Conservation (phyloP, 2,329 filamentous ascomycete species). For the Metarhizium humberi region DNA sequence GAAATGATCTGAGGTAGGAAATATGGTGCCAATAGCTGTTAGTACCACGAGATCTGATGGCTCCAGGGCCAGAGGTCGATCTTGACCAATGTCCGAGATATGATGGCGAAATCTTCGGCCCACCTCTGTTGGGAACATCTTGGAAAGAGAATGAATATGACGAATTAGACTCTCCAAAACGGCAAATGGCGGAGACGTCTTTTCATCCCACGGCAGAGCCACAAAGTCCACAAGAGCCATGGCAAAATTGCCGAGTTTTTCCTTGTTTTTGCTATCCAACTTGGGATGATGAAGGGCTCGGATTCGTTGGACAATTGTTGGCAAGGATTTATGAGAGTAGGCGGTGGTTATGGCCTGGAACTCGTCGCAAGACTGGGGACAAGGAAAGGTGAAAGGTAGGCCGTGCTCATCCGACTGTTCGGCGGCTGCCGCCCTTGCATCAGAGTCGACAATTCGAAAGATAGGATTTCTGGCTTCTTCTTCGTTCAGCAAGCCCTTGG, state of each 20-base stretch:
- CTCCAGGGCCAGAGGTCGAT: slow-evolving; percentile 41
- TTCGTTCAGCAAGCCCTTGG: slow-evolving; percentile 55
- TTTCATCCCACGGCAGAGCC: slow-evolving; percentile 34
- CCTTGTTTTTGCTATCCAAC: slow-evolving; percentile 75
- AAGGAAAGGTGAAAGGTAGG: slow-evolving; percentile 77
- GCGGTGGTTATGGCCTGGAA: slow-evolving; percentile 57
- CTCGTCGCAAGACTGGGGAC: slow-evolving; percentile 69
- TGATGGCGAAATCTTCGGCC: slow-evolving; percentile 69
- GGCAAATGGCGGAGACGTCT: slow-evolving; percentile 47
- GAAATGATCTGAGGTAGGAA: slow-evolving; percentile 95
- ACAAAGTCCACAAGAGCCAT: slow-evolving; percentile 56
- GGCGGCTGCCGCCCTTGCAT: slow-evolving; percentile 24
- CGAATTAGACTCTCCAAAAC: slow-evolving; percentile 73
- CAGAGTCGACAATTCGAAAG: slow-evolving; percentile 34
- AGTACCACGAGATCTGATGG: slow-evolving; percentile 73
- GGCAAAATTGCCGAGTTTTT: slow-evolving; percentile 63
- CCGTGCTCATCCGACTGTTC: slow-evolving; percentile 40
- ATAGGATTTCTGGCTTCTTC: slow-evolving; percentile 45
- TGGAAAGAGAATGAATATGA: slow-evolving; percentile 86
- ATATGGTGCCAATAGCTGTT: slow-evolving; percentile 74
- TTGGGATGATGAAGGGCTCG: slow-evolving; percentile 88
- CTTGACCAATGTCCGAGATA: slow-evolving; percentile 45
- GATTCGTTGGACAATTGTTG: slow-evolving; percentile 78
- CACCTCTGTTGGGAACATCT: slow-evolving; percentile 72
- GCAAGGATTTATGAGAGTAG: slow-evolving; percentile 55